Evolutionary conservation across 495 filamentous ascomycete species (phyloP), one percentile per base, ranked within the genome.

Genomic region (Xanthoparmelia taractica): DNA sequence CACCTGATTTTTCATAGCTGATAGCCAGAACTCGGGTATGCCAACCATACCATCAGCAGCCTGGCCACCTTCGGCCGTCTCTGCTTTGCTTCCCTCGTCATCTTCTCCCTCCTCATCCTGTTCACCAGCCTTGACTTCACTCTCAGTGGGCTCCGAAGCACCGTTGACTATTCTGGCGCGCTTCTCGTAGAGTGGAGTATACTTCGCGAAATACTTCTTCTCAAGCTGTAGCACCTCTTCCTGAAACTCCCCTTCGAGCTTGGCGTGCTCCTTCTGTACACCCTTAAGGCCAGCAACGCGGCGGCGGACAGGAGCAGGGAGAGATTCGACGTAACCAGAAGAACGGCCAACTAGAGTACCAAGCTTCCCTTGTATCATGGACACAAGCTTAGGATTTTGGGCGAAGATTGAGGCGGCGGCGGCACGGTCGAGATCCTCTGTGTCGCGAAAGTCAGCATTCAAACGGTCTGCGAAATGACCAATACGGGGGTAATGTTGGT

Each of bases 171-270:
- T 97, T 65, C 87, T 83, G 56, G 94, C 82, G 72, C 95, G 92
- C 81, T 92, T 90, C 82, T 97, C 79, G 77, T 99, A 99, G 41
- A 99, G 85, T 59, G 95, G 95, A 36, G 91, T 96, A 78, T 96
- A 99, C 77, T 97, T 97, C 73, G 88, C 89, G 66, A 99, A 97
- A 76, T 94, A 99, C 77, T 96, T 95, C 84, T 99, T 99, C 81
- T 99, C 95, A 27, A 99, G 84, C 73, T 96, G 85, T 66, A 99
- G 81, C 54, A 99, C 91, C 77, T 97, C 95, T 73, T 97, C 91
- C 74, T 99, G 95, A 76, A 97, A 96, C 75, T 96, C 87, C 60
- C 91, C 90, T 80, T 99, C 95, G 67, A 99, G 85, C 79, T 97
- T 96, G 58, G 92, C 86, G 78, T 99, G 95, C 68, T 97, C 95